phyloP scores from a whole-genome alignment of 352 stramenopile genomes.

The Phytophthora lateralis region DNA sequence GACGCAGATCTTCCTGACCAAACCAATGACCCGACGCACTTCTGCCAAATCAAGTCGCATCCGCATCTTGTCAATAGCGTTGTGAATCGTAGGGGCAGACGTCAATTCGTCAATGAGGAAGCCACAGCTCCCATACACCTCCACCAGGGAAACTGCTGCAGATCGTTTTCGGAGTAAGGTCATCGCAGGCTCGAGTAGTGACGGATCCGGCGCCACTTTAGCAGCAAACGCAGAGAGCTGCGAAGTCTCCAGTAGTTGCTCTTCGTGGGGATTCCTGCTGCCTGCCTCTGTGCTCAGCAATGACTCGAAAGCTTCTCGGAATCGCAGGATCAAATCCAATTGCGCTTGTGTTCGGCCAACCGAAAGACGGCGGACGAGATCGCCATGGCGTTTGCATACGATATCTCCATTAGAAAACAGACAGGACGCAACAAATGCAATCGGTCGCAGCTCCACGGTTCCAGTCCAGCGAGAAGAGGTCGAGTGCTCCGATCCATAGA shows the following conservation, averaged over 20 bases:
- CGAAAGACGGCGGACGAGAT: constrained; percentile 60
- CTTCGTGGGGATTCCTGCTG: neutral
- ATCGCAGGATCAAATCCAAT: constrained; percentile 63
- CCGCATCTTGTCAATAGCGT: constrained; percentile 60
- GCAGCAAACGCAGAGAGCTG: constrained; percentile 54
- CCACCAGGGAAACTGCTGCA: constrained; percentile 57
- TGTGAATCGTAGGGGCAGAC: constrained; percentile 52
- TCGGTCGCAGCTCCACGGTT: constrained; percentile 49
- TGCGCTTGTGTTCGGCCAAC: constrained; percentile 63
- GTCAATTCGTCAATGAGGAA: constrained; percentile 77
- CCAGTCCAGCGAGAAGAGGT: constrained; percentile 14
- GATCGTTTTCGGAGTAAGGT: constrained; percentile 49
- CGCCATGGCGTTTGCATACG: constrained; percentile 53
- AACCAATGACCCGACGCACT: constrained; percentile 55
- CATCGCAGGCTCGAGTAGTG: constrained; percentile 46
- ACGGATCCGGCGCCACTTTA: constrained; percentile 47
- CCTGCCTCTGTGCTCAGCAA: constrained; percentile 33
- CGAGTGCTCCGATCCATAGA: constrained; percentile 51
- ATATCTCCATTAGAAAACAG: constrained; percentile 69
- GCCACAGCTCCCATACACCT: constrained; percentile 62
- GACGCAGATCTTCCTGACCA: constrained; percentile 61
- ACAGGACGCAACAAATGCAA: constrained; percentile 70
- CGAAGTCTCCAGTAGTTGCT: constrained; percentile 39
- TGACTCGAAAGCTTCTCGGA: constrained; percentile 65
- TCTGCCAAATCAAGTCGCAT: constrained; percentile 55